Percentiles rank a stretch among this genome's conserved stretches.
Conservation (phyloP, 257 asterid species). For the Plantago major region DNA sequence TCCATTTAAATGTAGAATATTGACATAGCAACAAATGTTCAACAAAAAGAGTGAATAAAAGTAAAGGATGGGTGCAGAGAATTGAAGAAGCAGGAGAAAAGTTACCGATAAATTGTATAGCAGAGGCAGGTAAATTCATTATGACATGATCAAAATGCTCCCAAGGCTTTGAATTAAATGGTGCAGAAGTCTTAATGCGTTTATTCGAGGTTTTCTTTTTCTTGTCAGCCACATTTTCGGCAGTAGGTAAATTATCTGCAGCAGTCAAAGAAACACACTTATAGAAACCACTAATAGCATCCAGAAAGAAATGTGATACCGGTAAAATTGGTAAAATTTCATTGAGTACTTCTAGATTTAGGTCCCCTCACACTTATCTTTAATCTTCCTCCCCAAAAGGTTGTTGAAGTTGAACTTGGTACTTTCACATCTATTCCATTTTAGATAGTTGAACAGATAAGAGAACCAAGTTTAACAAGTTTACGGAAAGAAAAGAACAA, state of each 20-base stretch:
- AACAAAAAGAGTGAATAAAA: too few species aligned
- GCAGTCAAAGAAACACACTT: slow-evolving; percentile 13
- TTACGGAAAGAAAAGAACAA: too few species aligned
- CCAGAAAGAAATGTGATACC: too few species aligned
- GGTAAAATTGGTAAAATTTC: slow-evolving; percentile 5
- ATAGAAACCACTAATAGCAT: slow-evolving; percentile 10
- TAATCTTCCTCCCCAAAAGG: too few species aligned
- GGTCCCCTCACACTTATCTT: too few species aligned
- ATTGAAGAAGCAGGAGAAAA: slow-evolving; percentile 1
- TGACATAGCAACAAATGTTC: too few species aligned
- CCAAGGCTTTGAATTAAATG: slow-evolving; percentile 64
- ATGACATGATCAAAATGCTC: slow-evolving; percentile 90
- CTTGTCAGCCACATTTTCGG: slow-evolving; percentile 49
- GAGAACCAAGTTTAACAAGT: too few species aligned
- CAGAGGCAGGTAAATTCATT: slow-evolving; percentile 97
- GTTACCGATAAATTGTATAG: slow-evolving; percentile 81
- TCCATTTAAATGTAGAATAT: too few species aligned
- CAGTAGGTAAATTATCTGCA: slow-evolving; percentile 18
- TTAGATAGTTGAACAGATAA: too few species aligned
- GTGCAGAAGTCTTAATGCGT: slow-evolving; percentile 35
- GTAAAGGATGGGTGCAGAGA: slow-evolving; percentile 1
- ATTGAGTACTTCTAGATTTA: neutral
- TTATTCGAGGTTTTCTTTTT: slow-evolving; percentile 46
- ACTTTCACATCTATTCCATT: too few species aligned
- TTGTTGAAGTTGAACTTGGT: too few species aligned